These are phyloP conservation scores for Salisapilia sapeloensis DNA, from an alignment of 352 stramenopile species.

Conservation along the genomic window DNA sequence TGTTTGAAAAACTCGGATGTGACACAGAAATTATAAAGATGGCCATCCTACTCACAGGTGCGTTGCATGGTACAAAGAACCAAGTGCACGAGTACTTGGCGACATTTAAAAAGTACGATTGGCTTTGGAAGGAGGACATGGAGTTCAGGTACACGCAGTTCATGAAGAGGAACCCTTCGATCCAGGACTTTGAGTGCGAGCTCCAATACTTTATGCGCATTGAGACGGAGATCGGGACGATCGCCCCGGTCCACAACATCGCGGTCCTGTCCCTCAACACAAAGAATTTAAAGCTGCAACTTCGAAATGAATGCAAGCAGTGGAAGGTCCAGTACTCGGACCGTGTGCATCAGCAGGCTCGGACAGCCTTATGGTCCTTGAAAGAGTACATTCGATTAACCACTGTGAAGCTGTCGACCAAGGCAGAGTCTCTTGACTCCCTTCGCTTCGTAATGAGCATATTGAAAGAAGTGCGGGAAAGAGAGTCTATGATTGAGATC, in stretches of 20 bases:
- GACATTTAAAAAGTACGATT: slow-evolving; percentile 81
- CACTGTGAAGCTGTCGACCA: slow-evolving; percentile 38
- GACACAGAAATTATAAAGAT: slow-evolving; percentile 84
- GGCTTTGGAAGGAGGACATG: slow-evolving; percentile 84
- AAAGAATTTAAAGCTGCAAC: slow-evolving; percentile 77
- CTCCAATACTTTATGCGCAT: slow-evolving; percentile 69
- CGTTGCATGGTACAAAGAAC: slow-evolving; percentile 71
- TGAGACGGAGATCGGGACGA: slow-evolving; percentile 57
- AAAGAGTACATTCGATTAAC: slow-evolving; percentile 73
- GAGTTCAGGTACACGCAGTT: slow-evolving; percentile 76
- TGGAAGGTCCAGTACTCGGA: slow-evolving; percentile 81
- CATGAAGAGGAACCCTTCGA: slow-evolving; percentile 59
- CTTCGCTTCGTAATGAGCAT: slow-evolving; percentile 75
- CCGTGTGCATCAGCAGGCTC: slow-evolving; percentile 61
- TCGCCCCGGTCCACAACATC: slow-evolving; percentile 73
- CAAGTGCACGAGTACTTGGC: slow-evolving; percentile 69
- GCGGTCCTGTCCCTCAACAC: slow-evolving; percentile 73
- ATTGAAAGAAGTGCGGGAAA: slow-evolving; percentile 68
- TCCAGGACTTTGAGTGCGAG: slow-evolving; percentile 73
- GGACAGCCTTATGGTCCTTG: slow-evolving; percentile 34
- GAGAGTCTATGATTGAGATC: slow-evolving; percentile 80
- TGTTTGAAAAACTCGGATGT: slow-evolving; percentile 74
- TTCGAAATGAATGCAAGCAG: slow-evolving; percentile 68
- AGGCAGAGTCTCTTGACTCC: slow-evolving; percentile 54
- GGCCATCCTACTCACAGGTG: slow-evolving; percentile 67